Evolutionary conservation across 768 basidiomycete species (phyloP), one percentile per base, ranked within the genome.

Genomic region (Macrocybe gigantea): DNA sequence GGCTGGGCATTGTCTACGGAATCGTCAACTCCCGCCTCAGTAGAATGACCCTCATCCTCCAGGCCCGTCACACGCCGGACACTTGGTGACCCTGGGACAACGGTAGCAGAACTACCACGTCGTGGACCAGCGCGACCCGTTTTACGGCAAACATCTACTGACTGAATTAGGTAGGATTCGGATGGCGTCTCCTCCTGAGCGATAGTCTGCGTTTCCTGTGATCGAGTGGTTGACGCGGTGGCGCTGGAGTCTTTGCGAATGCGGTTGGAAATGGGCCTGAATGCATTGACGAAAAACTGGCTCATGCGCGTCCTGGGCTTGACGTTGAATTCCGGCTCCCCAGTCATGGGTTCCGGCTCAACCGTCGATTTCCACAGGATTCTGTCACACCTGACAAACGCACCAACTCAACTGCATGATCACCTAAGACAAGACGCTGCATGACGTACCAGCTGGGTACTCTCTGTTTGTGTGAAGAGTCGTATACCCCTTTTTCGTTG

Each of bases 281-380:
- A 71, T 3, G 79, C 75, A 48, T 77, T 73, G 9, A 65, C 69
- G 46, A 86, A 69, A 45, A 85, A 68, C 36, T 77, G 75, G 22
- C 77, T 69, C 43, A 85, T 69, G 35, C 72, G 71, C 29, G 67
- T 75, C n/a, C 73, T 68, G 31, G 72, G 62, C 34, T 69, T 59
- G 38, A 58, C 43, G 44, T 58, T 39, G 38, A 59, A 54, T 34
- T 60, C 56, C 42, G 53, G 49, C 11, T 66, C 67, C 33, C 71
- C 73, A 7, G 66, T 61, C 22, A 73, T 68, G 1, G 67, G 64
- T 9, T 72, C 72, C 11, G 74, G 75, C 31, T 68, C 58, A 22
- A 86, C 71, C 0, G 83, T 89, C 5, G 85, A 75, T 63, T 89
- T 92, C 82, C 82, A 91, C 5, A 92, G 65, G 39, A 92, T 87